Evolutionary conservation across 768 basidiomycete species (phyloP).

Genomic region (Pholiota molesta): DNA sequence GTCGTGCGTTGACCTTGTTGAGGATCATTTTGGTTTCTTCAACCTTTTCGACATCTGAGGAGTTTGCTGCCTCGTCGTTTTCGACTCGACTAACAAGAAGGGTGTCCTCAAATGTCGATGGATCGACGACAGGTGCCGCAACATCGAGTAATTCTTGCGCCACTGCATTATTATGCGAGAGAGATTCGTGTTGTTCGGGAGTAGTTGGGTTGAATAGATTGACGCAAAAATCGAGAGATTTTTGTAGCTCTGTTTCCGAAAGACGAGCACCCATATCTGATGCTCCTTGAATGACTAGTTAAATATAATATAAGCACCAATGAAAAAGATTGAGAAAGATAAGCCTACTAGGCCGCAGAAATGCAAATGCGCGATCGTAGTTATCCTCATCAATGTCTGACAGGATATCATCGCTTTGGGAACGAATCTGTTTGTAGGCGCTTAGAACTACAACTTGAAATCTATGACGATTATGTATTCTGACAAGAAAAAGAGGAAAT

Average conservation of each 20-base stretch:
- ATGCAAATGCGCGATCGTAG: conserved; percentile 68
- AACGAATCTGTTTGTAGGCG: conserved; percentile 72
- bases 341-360: conserved; percentile 61
- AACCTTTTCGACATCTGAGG: conserved; percentile 39
- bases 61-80: conserved; percentile 20
- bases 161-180: conserved; percentile 31
- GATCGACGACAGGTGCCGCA: conserved; percentile 48
- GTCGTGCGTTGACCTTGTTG: conserved; percentile 70
- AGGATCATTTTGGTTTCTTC: conserved; percentile 55
- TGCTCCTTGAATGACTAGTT: conserved; percentile 76
- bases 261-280: conserved; percentile 74
- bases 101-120: conserved; percentile 40
- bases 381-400: conserved; percentile 70
- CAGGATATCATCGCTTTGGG: conserved; percentile 57
- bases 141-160: conserved; percentile 55
- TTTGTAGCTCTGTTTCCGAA: conserved; percentile 74
- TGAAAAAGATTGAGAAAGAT: conserved; percentile 13
- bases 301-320: not conserved
- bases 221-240: conserved; percentile 77
- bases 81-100: conserved; percentile 27
- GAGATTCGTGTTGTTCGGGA: conserved; percentile 57
- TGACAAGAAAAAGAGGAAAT: not conserved
- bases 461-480: conserved; percentile 31
- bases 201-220: conserved; percentile 72
- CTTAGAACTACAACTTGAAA: conserved; percentile 74